Conservation (phyloP, 1,139 yeast species). For the Debaryomycetaceae sp. region DNA sequence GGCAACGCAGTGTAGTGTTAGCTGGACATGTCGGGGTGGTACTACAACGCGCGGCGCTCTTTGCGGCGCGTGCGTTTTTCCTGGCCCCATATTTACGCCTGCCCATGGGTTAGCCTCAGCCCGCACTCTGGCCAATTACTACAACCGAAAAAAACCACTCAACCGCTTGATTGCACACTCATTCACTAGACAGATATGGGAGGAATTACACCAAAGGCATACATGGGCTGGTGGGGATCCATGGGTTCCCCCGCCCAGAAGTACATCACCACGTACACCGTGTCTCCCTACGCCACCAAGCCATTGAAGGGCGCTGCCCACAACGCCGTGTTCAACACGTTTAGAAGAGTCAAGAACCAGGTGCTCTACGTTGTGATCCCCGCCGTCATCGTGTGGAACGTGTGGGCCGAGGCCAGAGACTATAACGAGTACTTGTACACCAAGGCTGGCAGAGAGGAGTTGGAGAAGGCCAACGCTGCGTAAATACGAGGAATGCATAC, state of each 20-base stretch:
- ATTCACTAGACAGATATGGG: conserved; percentile 25
- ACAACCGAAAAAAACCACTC: conserved; percentile 5
- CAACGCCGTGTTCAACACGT: conserved; percentile 86
- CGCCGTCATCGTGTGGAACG: conserved; percentile 71
- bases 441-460: conserved; percentile 95
- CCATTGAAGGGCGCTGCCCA: conserved; percentile 86
- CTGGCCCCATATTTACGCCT: no score
- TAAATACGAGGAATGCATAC: conserved; percentile 21
- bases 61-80: no score
- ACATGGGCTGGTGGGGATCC: conserved; percentile 98
- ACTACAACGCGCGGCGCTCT: no score
- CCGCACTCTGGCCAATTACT: conserved; percentile 4
- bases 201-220: conserved; percentile 71
- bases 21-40: no score
- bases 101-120: conserved; percentile 4
- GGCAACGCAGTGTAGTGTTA: no score
- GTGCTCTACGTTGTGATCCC: conserved; percentile 77
- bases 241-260: conserved; percentile 85
- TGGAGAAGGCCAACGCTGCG: conserved; percentile 68
- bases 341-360: conserved; percentile 92
- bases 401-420: conserved; percentile 86
- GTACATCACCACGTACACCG: conserved; percentile 78
- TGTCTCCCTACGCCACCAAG: conserved; percentile 90
- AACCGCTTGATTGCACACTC: conserved; percentile 2
- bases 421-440: conserved; percentile 95